Evolutionary conservation across 106 monocot genomes (phyloP).

Genomic region (Platanthera guangdongensis): DNA sequence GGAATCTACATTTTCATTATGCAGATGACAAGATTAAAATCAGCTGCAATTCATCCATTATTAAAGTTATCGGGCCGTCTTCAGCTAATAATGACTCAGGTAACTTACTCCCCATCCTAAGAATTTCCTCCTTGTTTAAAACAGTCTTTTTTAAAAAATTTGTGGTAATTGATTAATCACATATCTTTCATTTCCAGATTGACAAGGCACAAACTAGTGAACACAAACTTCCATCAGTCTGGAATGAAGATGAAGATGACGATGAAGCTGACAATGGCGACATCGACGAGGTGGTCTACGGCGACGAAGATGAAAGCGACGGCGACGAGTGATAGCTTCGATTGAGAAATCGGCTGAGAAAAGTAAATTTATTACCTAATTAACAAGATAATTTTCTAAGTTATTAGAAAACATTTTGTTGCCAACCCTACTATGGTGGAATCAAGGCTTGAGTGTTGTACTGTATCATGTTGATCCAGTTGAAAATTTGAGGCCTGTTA

Average conservation of each 20-base stretch:
- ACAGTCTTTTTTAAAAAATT: not conserved
- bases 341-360: too few species aligned
- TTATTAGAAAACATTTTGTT: too few species aligned
- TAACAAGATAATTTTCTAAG: too few species aligned
- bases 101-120: not conserved
- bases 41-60: conserved; percentile 17
- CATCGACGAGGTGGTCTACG: conserved; percentile 32
- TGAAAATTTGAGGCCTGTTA: too few species aligned
- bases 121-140: not conserved
- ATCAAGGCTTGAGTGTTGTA: too few species aligned
- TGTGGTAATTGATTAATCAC: not conserved
- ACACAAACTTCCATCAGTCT: not conserved
- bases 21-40: conserved; percentile 29
- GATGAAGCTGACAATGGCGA: conserved; percentile 18
- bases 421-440: too few species aligned
- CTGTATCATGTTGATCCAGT: too few species aligned
- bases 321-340: conserved; percentile 1
- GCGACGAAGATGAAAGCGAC: conserved; percentile 24
- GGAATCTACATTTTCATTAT: not conserved
- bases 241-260: not conserved
- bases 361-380: too few species aligned
- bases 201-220: conserved; percentile 14
- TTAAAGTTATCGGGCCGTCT: conserved; percentile 25
- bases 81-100: conserved; percentile 39
- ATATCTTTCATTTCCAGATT: conserved; percentile 23